Base-by-base conservation (phyloP, 768 basidiomycete species). In the Collybia sordida region DNA sequence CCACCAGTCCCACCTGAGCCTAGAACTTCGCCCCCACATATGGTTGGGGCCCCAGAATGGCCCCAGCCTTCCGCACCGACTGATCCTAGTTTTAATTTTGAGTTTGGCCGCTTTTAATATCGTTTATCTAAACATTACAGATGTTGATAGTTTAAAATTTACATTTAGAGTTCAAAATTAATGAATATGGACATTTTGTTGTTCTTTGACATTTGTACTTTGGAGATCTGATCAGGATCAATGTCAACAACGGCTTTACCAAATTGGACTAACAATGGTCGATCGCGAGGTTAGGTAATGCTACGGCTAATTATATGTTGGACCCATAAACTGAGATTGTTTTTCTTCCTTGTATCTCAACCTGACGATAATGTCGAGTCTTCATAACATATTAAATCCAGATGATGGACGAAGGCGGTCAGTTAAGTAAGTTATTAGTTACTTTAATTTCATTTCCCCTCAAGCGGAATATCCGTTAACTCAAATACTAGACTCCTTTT, bases 331-430 rank as follows among this genome's bases (percentile, higher is more conserved):
- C 25, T 9, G 25, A 31, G 9, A 31, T 31, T 31, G 11, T 31
- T 31, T 27, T 31, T n/a, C 31, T 14, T 31, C 11, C 9, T 31
- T 14, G 31, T 31, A 14, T 14, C 31, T 31, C 34, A 47, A 49
- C 41, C 21, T 19, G 51, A 44, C 11, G 14, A 50, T 48, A 52
- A 85, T 85, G 83, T 77, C 83, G 50, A 79, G 71, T 61, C 75
- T 85, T 51, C 68, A 66, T 55, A 77, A 76, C 55, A 68, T 85
- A 38, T 69, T 85, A 54, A 85, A 84, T 63, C 82, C 82, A 43
- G 75, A 79, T 53, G 70, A 70, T 47, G 62, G 56, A 47, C 64
- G 65, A 41, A 68, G 69, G 39, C 64, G 59, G 34, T 62, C 68
- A 34, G 69, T 68, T 56, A 74, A 72, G 82, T 83, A 50, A 41